These are phyloP conservation scores for Claviceps humidiphila DNA, from an alignment of 2,329 filamentous ascomycete species.

Conservation along the genomic window DNA sequence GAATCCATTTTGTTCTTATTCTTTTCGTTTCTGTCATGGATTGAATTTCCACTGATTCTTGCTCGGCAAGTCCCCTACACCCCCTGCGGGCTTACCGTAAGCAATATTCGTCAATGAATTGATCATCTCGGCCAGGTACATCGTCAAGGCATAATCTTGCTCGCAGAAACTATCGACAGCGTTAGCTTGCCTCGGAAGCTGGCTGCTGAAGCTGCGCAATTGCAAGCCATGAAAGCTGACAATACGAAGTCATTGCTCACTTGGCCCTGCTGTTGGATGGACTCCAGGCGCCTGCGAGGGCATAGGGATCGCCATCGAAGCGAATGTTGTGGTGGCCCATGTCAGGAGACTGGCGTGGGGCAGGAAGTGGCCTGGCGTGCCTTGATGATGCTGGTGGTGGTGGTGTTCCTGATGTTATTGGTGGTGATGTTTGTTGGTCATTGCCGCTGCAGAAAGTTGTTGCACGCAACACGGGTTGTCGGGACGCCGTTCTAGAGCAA, in stretches of 20 bases:
- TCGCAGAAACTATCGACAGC: conserved; percentile 21
- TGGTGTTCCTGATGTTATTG: not conserved
- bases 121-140: conserved; percentile 30
- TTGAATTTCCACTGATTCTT: not conserved
- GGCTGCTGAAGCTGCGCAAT: too few species aligned
- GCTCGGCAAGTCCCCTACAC: conserved; percentile 19
- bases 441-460: not conserved
- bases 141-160: conserved; percentile 35
- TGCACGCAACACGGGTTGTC: not conserved
- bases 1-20: not conserved
- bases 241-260: conserved; percentile 9
- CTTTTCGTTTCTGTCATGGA: not conserved
- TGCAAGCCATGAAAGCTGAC: too few species aligned
- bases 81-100: conserved; percentile 22
- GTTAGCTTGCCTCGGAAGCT: not conserved
- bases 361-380: not conserved
- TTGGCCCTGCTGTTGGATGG: conserved; percentile 27
- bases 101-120: conserved; percentile 28
- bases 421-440: not conserved
- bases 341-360: not conserved
- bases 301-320: conserved; percentile 21
- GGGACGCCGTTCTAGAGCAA: not conserved
- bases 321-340: conserved; percentile 25
- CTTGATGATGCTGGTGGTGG: not conserved
- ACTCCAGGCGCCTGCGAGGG: conserved; percentile 23